Evolutionary conservation across 352 stramenopile species (phyloP).

Genomic region (Pilasporangium apinafurcum): DNA sequence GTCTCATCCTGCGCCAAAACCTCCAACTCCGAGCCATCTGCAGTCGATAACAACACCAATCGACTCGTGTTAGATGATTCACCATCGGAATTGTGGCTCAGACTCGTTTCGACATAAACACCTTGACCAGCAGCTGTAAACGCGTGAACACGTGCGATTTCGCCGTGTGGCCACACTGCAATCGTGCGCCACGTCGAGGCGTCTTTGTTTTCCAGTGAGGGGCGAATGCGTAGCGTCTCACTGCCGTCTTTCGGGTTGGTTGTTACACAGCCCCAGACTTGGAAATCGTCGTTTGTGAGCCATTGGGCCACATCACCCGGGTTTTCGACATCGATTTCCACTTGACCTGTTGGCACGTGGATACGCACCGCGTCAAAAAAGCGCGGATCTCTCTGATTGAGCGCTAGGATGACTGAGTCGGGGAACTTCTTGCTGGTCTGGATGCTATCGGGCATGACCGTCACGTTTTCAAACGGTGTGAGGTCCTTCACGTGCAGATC

Average conservation of each 20-base stretch:
- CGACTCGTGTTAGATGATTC: constrained; percentile 24
- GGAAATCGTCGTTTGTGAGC: constrained; percentile 19
- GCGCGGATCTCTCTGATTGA: constrained; percentile 25
- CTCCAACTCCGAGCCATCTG: constrained; percentile 17
- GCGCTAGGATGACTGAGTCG: constrained; percentile 22
- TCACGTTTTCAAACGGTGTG: constrained; percentile 25
- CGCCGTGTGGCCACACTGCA: constrained; percentile 26
- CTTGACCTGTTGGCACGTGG: constrained; percentile 16
- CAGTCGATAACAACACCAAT: constrained; percentile 28
- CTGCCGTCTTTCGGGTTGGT: constrained; percentile 15
- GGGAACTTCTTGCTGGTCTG: constrained; percentile 15
- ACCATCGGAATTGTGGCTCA: constrained; percentile 12
- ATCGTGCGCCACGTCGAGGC: constrained; percentile 22
- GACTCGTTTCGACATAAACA: constrained; percentile 29
- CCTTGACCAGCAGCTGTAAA: constrained; percentile 22
- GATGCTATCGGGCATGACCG: constrained; percentile 17
- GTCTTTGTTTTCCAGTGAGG: constrained; percentile 7
- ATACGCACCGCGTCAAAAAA: constrained; percentile 28
- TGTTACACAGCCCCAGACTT: constrained; percentile 12
- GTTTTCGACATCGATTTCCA: constrained; percentile 21
- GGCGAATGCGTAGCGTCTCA: constrained; percentile 16
- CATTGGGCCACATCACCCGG: constrained; percentile 18
- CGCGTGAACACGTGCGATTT: constrained; percentile 12
- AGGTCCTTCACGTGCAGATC: constrained; percentile 35
- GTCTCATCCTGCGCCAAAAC: constrained; percentile 19